Evolutionary conservation across 1,284 basidiomycete genomes (phyloP).

Genomic region (Athelia sp.): DNA sequence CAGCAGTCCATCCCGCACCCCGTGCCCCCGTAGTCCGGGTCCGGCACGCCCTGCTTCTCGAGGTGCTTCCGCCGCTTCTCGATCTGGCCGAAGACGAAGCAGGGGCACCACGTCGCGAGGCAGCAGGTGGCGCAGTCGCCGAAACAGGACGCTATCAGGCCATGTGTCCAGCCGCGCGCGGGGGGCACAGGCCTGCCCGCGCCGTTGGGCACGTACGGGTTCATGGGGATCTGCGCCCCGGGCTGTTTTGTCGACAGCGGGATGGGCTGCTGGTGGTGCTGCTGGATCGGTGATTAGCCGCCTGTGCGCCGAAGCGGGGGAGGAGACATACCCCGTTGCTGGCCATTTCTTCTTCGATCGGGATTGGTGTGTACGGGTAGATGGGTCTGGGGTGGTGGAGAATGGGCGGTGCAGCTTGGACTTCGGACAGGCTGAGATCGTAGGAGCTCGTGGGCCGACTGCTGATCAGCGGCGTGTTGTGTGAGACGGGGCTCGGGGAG

Average conservation of each 20-base stretch:
- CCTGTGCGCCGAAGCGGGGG: no score
- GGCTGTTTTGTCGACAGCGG: neutral
- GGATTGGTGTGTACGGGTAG: no score
- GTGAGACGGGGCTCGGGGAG: no score
- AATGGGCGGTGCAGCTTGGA: no score
- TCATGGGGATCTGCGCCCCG: neutral
- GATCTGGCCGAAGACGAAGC: constrained; percentile 24
- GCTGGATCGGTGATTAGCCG: no score
- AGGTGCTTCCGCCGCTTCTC: constrained; percentile 20
- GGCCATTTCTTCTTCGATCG: no score
- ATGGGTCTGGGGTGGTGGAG: no score
- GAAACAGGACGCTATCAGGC: constrained; percentile 28
- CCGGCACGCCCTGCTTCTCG: constrained; percentile 14
- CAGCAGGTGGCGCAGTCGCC: constrained; percentile 29
- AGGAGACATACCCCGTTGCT: no score
- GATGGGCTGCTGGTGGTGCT: neutral
- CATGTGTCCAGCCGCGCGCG: constrained; percentile 36
- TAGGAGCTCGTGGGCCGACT: no score
- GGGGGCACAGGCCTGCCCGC: constrained; percentile 18
- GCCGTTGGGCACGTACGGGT: neutral
- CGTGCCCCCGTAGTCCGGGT: constrained; percentile 10
- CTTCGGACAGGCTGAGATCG: no score
- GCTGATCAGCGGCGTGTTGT: no score
- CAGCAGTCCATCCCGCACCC: neutral
- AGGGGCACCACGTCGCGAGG: constrained; percentile 33